A percentile compares a stretch with the other conserved stretches of the same genome.
Conservation (phyloP, 192 early-diverging fungal species). For the Mycoemilia scoparia region DNA sequence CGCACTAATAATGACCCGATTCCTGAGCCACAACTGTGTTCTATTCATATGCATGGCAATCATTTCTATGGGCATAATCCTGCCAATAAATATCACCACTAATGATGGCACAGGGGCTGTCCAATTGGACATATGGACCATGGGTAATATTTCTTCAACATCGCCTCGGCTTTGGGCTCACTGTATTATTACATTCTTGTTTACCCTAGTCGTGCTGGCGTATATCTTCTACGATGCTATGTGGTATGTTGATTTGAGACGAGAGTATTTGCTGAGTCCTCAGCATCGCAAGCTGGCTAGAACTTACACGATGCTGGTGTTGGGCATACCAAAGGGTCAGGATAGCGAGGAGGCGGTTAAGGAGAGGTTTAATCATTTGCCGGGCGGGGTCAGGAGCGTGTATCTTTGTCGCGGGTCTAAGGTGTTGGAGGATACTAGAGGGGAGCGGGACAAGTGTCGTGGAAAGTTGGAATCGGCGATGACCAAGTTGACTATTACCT, state of each 20-base stretch:
- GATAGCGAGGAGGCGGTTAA: constrained; percentile 28
- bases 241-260: constrained; percentile 40
- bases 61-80: constrained; percentile 34
- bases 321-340: constrained; percentile 44
- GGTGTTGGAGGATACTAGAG: constrained; percentile 25
- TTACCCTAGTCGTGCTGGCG: constrained; percentile 14
- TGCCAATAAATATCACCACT: constrained; percentile 52
- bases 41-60: constrained; percentile 41
- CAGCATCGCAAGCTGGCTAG: constrained; percentile 26
- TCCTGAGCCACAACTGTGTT: constrained; percentile 42
- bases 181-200: constrained; percentile 25
- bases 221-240: constrained; percentile 37
- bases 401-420: constrained; percentile 39
- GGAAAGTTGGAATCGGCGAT: constrained; percentile 30
- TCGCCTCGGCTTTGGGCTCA: constrained; percentile 51
- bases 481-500: constrained; percentile 29
- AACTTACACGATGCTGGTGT: constrained; percentile 47
- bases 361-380: constrained; percentile 38
- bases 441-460: constrained; percentile 33
- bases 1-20: constrained; percentile 59
- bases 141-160: constrained; percentile 45
- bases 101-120: constrained; percentile 9
- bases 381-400: constrained; percentile 43
- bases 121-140: constrained; percentile 42
- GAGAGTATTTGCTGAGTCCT: constrained; percentile 36